These are phyloP conservation scores for Salvia sclarea DNA, from an alignment of 305 asterid genomes.

Conservation along the genomic window DNA sequence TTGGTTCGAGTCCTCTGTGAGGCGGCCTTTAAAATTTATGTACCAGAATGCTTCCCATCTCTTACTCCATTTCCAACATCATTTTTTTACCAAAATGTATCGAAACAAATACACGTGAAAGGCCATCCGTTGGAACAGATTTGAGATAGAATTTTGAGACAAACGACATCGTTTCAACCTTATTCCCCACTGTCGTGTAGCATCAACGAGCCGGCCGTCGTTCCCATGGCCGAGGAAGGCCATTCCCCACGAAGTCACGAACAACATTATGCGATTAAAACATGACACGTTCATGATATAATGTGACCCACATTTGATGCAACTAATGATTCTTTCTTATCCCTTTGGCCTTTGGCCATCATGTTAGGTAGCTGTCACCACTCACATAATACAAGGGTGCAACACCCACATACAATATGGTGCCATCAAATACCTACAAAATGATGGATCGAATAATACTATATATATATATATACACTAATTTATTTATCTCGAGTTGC, in stretches of 20 bases:
- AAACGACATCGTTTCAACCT: too few relatives aligned
- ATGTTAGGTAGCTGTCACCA: constrained; percentile 40
- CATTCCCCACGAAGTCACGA: not conserved
- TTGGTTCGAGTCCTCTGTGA: too few relatives aligned
- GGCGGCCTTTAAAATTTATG: too few relatives aligned
- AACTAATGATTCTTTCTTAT: constrained; percentile 33
- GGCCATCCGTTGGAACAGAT: too few relatives aligned
- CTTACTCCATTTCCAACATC: too few relatives aligned
- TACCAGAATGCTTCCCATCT: too few relatives aligned
- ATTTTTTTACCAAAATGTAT: too few relatives aligned
- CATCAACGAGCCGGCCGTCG: not conserved
- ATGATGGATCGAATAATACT: not conserved
- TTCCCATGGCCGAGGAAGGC: not conserved
- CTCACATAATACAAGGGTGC: constrained; percentile 23
- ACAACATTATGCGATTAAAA: constrained; percentile 15
- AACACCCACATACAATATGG: constrained; percentile 8
- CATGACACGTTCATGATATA: constrained; percentile 20
- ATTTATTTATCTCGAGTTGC: not conserved
- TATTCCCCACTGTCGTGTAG: not conserved
- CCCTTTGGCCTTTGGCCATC: constrained; percentile 15
- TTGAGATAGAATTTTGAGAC: too few relatives aligned
- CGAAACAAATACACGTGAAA: too few relatives aligned
- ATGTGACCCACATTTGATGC: constrained; percentile 15
- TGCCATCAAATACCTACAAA: constrained; percentile 1
- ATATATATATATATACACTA: too few relatives aligned